These are phyloP conservation scores for Moesziomyces parantarcticus DNA, from an alignment of 1,284 basidiomycete genomes.

Conservation along the genomic window DNA sequence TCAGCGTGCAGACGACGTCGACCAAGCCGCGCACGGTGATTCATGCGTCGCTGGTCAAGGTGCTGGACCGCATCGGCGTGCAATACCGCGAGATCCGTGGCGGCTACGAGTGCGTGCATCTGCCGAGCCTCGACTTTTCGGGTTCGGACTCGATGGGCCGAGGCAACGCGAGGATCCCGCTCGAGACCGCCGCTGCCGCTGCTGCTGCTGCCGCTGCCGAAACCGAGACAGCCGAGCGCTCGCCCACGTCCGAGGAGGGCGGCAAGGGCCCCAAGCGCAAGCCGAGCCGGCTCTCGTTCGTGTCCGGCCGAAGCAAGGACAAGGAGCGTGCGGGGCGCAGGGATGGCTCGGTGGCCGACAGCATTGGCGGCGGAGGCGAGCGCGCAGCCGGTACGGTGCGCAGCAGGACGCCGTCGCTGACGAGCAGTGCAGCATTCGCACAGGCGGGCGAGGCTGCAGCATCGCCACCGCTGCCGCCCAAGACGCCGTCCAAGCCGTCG, in stretches of 20 bases:
- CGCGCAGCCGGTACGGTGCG: conserved; percentile 12
- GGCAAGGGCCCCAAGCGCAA: conserved; percentile 41
- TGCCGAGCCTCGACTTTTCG: conserved; percentile 83
- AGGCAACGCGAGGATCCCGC: conserved; percentile 54
- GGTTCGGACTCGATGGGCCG: conserved; percentile 44
- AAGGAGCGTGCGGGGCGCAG: conserved; percentile 23
- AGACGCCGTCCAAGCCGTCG: conserved; percentile 37
- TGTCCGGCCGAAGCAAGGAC: conserved; percentile 42
- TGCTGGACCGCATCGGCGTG: conserved; percentile 92
- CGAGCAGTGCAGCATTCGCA: conserved; percentile 19
- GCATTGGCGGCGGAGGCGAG: conserved; percentile 10
- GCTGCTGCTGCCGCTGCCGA: conserved; percentile 16
- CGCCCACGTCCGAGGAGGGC: conserved; percentile 22
- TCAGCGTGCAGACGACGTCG: conserved; percentile 87
- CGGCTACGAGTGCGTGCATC: conserved; percentile 95
- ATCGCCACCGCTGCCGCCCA: conserved; percentile 21
- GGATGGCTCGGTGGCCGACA: conserved; percentile 31
- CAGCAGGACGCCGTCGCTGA: conserved; percentile 28
- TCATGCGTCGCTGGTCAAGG: conserved; percentile 83
- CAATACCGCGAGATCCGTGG: conserved; percentile 89
- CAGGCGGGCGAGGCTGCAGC: conserved; percentile 14
- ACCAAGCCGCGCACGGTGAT: conserved; percentile 85
- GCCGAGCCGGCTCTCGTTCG: conserved; percentile 56
- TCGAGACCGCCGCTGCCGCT: conserved; percentile 35
- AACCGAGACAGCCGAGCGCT: conserved; percentile 19